phyloP scores from a whole-genome alignment of 2,329 filamentous ascomycete genomes.

The Beauveria pseudobassiana region DNA sequence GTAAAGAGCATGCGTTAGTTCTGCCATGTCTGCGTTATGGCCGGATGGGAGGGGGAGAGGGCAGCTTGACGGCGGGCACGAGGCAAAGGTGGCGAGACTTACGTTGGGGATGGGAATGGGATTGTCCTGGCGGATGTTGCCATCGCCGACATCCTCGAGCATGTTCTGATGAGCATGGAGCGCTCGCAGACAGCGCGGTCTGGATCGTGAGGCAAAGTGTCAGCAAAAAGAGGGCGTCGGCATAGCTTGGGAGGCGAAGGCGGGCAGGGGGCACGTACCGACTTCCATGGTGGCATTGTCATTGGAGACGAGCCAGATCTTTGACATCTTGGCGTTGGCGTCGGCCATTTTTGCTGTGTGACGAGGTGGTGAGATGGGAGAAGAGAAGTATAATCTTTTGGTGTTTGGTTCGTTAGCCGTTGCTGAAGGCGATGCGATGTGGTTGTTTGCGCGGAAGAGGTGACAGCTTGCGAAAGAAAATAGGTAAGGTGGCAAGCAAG shows the following conservation, averaged over 20 bases:
- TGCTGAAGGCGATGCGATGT: neutral
- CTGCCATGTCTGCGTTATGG: neutral
- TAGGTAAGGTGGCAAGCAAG: neutral
- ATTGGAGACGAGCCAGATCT: conserved; percentile 45
- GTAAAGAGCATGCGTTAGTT: conserved; percentile 13
- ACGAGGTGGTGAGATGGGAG: neutral
- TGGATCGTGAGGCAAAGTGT: conserved; percentile 23
- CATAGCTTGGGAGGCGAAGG: neutral
- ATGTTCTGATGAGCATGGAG: conserved; percentile 94
- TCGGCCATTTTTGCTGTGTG: conserved; percentile 26
- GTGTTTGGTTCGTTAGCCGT: neutral
- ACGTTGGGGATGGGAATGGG: conserved; percentile 85
- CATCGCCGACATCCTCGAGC: conserved; percentile 82
- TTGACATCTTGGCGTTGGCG: conserved; percentile 23
- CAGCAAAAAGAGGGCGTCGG: conserved; percentile 8
- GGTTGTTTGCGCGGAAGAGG: neutral
- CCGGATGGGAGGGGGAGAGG: neutral
- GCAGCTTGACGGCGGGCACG: too few species aligned
- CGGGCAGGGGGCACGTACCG: conserved; percentile 28
- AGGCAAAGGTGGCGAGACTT: conserved; percentile 21
- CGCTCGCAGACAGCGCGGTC: conserved; percentile 83
- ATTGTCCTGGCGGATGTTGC: conserved; percentile 45
- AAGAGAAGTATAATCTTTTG: neutral
- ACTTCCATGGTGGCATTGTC: conserved; percentile 40
- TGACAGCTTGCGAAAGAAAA: neutral